Base-by-base conservation (phyloP, 257 asterid genomes). In the Plantago elongata region DNA sequence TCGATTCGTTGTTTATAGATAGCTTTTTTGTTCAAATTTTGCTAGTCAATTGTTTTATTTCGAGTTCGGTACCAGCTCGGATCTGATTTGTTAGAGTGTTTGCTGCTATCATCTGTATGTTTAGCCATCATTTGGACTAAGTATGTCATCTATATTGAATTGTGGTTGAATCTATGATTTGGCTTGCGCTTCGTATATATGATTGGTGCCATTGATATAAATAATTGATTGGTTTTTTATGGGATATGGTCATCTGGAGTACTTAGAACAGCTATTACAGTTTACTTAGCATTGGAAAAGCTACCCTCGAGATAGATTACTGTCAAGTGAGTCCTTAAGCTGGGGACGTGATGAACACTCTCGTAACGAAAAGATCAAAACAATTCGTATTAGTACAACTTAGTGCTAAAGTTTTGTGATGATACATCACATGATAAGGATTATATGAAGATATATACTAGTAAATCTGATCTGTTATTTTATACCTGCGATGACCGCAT, bases 91-190 rank as follows among this genome's bases (percentile, higher is more conserved):
- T 63, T 52, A 60, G 40, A 48, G 57, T 59, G 13, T 3, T 10
- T 22, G 58, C 15, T 22, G 58, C 14, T 43, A 15, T 18, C 15
- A 18, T 59, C 30, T 29, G 16, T 60, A 2, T 27, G n/a, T 43
- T 5, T 29, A 13, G 46, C 30, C 22, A 42, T 61, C 69, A 51
- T 14, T 47, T 72, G 57, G 43, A 62, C 47, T 60, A 51, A 45
- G 27, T 62, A 63, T 60, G 62, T 46, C 49, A 52, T 10, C 47
- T 46, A 44, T 12, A 6, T 34, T 34, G 40, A 34, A 34, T 34
- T 34, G 40, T 1, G 40, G 8, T 34, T 34, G 8, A 34, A 34
- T 7, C 40, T 34, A 1, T 34, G 40, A 7, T 11, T 29, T 34
- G 40, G 40, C 40, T 34, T 34, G 40, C 5, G 38, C 5, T 5